Evolutionary conservation across 768 basidiomycete species (phyloP), one percentile per base, ranked within the genome.

Genomic region (Lentinula sp.): DNA sequence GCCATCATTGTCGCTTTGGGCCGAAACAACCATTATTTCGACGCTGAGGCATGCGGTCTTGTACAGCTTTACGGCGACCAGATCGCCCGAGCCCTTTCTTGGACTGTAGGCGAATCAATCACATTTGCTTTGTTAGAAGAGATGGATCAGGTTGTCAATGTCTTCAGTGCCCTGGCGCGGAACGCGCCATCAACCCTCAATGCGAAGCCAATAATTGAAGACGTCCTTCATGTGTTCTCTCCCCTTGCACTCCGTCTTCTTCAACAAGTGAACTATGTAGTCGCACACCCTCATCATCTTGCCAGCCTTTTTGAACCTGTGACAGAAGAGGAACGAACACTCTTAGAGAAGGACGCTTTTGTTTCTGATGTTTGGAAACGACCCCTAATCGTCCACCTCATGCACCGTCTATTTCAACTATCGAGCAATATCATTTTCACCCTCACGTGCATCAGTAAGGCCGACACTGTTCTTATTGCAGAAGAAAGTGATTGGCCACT

Each of bases 201-300:
- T 66, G 64, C 76, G 53, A 79, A 81, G 63, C 75, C 79, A 6
- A 81, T 81, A 2, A 79, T 86, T 16, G 80, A 80, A 57, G 85
- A 83, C 65, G 83, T 93, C 6, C 78, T 94, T 46, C 79, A 80
- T 0, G 84, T 83, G 16, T 94, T 92, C 70, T 83, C 86, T 2
- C 77, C 77, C 0, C 85, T 84, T 62, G 86, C 88, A 0, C 73
- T 95, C 18, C 77, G 85, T 36, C 82, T 96, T 28, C 78, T 97
- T 0, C 93, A 94, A 68, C 90, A 94, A 64, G 74, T 97, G 63
- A 95, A 94, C 71, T 94, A 95, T 65, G 90, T 92, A 0, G 79
- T 96, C 51, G 88, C 92, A 0, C 95, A 98, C 71, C 95, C 95
- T 6, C 91, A 95, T 67, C 88, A 94, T 66, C 81, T 97, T 12